Base-by-base conservation (phyloP, 2,329 filamentous ascomycete genomes). In the Colletotrichum gigasporum region DNA sequence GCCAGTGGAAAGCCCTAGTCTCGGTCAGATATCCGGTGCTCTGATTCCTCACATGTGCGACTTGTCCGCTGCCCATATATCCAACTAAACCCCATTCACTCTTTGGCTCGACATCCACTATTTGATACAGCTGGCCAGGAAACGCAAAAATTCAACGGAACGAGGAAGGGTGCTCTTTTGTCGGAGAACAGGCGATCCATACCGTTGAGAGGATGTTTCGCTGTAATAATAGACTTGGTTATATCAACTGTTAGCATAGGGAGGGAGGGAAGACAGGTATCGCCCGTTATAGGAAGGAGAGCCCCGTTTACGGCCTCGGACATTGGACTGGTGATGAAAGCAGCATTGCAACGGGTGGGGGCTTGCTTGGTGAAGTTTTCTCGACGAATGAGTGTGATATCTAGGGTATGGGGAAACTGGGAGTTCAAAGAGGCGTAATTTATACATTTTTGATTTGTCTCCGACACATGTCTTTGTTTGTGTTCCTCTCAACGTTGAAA, bases 161-260 rank as follows among this genome's bases (percentile, higher is more conserved):
- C 55, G 39, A 57, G 22, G 52, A 66, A 44, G 41, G 56, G 34
- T 55, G 37, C 59, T 35, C 34, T 52, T 63, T 58, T 39, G 60
- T 51, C 30, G 41, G 41, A 54, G 32, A 48, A 35, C 39, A 61
- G 52, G 63, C 63, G 52, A 63, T 45, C 24, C 63, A 64, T 58
- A 52, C 52, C 51, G 47, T 67, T 48, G 63, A 65, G 30, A 42
- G 67, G 56, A 65, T 67, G 69, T 63, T 70, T 72, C 69, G 65
- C 63, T 72, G 69, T 72, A 71, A 73, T 71, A 69, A 67, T 70
- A 72, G 65, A 70, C 68, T 73, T 74, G 73, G 70, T 63, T 73
- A 70, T 66, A 69, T 69, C 67, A 61, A 65, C 66, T 67, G 54
- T 51, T 64, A 65, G 44, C 63, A 64, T 65, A 58, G 37, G 53